These are phyloP conservation scores for Trichocladium antarcticum DNA, from an alignment of 495 filamentous ascomycete species.

Conservation along the genomic window DNA sequence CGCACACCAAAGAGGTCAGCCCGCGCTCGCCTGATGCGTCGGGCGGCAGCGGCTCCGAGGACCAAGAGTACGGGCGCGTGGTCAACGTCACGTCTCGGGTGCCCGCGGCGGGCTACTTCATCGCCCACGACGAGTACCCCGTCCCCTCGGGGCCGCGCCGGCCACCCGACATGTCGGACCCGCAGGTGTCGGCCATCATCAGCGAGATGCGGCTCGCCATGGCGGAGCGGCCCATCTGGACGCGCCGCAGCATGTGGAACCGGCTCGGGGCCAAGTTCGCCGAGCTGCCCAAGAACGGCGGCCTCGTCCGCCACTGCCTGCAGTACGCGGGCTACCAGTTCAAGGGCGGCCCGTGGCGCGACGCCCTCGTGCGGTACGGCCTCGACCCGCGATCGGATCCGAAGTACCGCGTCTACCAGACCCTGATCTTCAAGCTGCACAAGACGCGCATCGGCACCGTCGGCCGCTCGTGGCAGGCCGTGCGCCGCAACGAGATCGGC, in stretches of 20 bases:
- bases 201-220: constrained; percentile 49
- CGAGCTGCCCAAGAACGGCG: constrained; percentile 29
- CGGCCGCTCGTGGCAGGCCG: constrained; percentile 37
- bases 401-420: constrained; percentile 72
- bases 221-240: constrained; percentile 71
- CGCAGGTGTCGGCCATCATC: constrained; percentile 47
- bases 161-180: constrained; percentile 35
- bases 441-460: constrained; percentile 34
- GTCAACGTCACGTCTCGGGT: constrained; percentile 35
- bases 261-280: constrained; percentile 40
- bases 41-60: constrained; percentile 21
- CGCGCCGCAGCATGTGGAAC: constrained; percentile 67
- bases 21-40: constrained; percentile 20
- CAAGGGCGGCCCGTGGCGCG: constrained; percentile 78
- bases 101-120: constrained; percentile 49
- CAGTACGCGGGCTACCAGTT: constrained; percentile 83
- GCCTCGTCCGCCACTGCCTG: constrained; percentile 50
- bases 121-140: constrained; percentile 44
- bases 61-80: constrained; percentile 23
- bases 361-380: constrained; percentile 73
- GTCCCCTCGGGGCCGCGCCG: constrained; percentile 28
- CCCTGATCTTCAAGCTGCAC: constrained; percentile 61
- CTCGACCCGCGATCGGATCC: constrained; percentile 71
- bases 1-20: constrained; percentile 35
- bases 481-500: constrained; percentile 21